phyloP scores from a whole-genome alignment of 202 grass and related monocot genomes.

The Miscanthus sacchariflorus region DNA sequence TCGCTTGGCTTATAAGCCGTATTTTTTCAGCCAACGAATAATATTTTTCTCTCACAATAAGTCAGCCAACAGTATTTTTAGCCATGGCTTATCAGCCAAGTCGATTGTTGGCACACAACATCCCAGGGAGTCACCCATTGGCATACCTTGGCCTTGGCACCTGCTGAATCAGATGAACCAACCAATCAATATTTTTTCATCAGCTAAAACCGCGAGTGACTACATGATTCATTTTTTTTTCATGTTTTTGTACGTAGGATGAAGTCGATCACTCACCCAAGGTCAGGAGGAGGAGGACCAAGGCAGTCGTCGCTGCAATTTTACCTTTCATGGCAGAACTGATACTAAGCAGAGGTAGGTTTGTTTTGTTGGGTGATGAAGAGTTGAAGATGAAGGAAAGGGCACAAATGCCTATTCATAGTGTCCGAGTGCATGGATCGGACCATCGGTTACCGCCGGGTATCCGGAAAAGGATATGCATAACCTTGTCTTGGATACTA shows the following conservation, averaged over 20 bases:
- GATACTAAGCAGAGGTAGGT: background rate
- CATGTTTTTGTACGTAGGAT: background rate
- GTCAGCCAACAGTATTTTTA: too few species aligned
- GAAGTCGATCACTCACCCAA: background rate
- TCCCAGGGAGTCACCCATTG: background rate
- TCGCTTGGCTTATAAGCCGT: too few species aligned
- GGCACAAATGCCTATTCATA: background rate
- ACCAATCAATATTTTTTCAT: background rate
- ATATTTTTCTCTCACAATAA: too few species aligned
- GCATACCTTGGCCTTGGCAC: background rate
- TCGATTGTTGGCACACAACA: background rate
- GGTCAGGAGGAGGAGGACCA: background rate
- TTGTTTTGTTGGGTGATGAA: background rate
- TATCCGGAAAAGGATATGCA: background rate
- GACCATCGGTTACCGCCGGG: too few species aligned
- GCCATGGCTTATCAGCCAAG: background rate
- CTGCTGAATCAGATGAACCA: background rate
- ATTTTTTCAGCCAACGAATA: too few species aligned
- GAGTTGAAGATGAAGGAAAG: background rate
- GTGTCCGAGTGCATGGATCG: background rate
- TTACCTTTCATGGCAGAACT: background rate
- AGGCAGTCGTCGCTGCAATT: background rate
- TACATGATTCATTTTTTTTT: background rate
- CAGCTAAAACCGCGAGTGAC: background rate
- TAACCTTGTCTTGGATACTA: background rate